Evolutionary conservation across 768 basidiomycete genomes (phyloP), one percentile per base, ranked within the genome.

Genomic region (Cystofilobasidium ferigula): DNA sequence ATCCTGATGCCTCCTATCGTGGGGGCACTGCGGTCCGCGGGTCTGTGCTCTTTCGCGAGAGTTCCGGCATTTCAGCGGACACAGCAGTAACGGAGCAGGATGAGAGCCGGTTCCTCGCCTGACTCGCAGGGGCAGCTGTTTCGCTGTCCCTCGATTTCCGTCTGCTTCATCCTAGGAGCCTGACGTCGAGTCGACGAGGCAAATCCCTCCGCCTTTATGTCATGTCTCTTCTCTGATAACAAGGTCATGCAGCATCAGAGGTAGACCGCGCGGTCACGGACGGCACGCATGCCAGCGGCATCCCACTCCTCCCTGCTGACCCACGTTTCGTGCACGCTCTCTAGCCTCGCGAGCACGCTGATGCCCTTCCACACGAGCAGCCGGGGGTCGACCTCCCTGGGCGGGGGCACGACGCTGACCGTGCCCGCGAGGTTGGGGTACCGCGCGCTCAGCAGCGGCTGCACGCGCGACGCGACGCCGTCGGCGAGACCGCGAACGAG

Each of bases 291-390:
- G 0, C 78, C 79, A 12, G 78, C 45, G 18, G 72, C 70, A 35
- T 78, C 75, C 78, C 92, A 99, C 74, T 99, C 95, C 40, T 84
- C 79, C 64, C 80, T 77, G 8, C 88, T 83, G 32, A 98, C 79
- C 94, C 94, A 98, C 63, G 97, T 77, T 70, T 99, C 95, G 35
- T 83, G 81, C 53, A 87, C 84, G 3, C 85, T 84, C 60, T 99
- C 95, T 83, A 98, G 87, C 76, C 89, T 89, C 32, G 86, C 88
- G 47, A 97, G 82, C 16, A 93, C 89, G 10, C 86, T 83, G 8
- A 86, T 90, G 13, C 95, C 95, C 75, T 97, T 97, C 95, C 95
- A 99, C 20, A 85, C 85, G 36, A 98, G 81, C 42, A 90, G 85
- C 30, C 84, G 82, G 7, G 89, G 90, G 76, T 98, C 92, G 51